These are phyloP conservation scores for Papilionanthe hybrid DNA, from an alignment of 116 monocot genomes.

Conservation along the genomic window DNA sequence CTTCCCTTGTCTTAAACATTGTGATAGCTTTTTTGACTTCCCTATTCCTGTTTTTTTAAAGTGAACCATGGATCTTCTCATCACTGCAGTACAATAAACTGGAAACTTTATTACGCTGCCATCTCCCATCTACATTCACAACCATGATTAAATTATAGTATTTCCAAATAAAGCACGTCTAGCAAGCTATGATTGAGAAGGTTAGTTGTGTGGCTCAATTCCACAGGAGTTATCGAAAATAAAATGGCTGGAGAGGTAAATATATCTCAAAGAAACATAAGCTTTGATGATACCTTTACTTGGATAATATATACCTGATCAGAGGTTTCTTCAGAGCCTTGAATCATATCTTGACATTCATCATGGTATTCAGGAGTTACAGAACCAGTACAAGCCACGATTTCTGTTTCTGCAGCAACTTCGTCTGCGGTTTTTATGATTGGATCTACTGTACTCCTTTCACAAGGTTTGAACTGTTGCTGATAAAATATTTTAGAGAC, in stretches of 20 bases:
- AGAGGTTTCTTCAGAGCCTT: slow-evolving; percentile 13
- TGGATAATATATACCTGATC: slow-evolving; percentile 20
- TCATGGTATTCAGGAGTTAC: slow-evolving; percentile 25
- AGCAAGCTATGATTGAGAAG: neutral
- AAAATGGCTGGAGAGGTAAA: neutral
- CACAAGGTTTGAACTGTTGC: slow-evolving; percentile 64
- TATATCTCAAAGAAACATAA: neutral
- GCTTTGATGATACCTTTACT: neutral
- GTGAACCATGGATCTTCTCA: too few relatives aligned
- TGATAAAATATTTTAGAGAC: slow-evolving; percentile 95
- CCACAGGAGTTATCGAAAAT: neutral
- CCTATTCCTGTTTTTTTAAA: too few relatives aligned
- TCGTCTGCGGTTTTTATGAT: slow-evolving; percentile 6
- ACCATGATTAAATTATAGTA: neutral
- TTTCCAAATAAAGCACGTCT: slow-evolving; percentile 1
- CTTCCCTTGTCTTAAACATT: too few relatives aligned
- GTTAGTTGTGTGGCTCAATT: neutral
- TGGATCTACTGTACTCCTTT: slow-evolving; percentile 34
- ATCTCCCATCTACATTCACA: too few relatives aligned
- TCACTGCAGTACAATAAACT: too few relatives aligned
- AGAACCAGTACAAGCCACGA: slow-evolving; percentile 15
- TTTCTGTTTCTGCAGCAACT: slow-evolving; percentile 15
- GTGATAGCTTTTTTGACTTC: too few relatives aligned
- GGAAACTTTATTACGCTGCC: too few relatives aligned
- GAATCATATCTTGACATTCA: slow-evolving; percentile 16